Conservation (phyloP, 345 rosid species). For the Toxicodendron radicans region DNA sequence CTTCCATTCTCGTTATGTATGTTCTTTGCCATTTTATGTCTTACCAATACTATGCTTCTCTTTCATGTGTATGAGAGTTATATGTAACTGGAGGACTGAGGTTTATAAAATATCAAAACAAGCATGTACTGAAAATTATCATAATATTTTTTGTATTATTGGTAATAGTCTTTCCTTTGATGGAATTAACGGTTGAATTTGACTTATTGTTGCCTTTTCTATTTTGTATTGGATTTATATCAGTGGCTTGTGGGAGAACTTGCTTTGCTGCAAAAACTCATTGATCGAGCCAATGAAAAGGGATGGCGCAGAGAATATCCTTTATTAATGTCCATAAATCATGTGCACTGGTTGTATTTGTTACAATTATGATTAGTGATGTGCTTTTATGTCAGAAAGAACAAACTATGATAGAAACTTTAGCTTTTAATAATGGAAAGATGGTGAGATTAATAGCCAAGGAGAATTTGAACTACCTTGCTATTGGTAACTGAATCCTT, state of each 20-base stretch:
- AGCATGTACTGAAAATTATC: no score
- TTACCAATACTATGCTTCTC: not conserved
- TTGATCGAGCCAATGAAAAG: slow-evolving; percentile 79
- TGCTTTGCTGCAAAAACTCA: slow-evolving; percentile 51
- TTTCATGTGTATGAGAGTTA: not conserved
- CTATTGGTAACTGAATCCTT: slow-evolving; percentile 36
- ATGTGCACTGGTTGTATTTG: not conserved
- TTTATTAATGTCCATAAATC: slow-evolving; percentile 25
- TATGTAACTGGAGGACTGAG: not conserved
- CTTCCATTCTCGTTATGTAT: not conserved
- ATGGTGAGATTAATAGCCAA: not conserved
- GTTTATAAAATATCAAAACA: no score
- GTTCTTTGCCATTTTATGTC: not conserved
- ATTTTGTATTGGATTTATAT: slow-evolving; percentile 15
- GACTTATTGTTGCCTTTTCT: slow-evolving; percentile 22
- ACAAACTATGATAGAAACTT: not conserved
- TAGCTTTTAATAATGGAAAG: not conserved
- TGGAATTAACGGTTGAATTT: slow-evolving; percentile 12
- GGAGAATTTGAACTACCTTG: not conserved
- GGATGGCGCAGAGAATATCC: slow-evolving; percentile 98
- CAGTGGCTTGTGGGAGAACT: slow-evolving; percentile 79
- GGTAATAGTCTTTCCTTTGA: not conserved
- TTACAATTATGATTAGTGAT: not conserved
- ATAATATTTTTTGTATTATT: not conserved
- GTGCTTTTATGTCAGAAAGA: not conserved